Percentiles rank a stretch among this genome's conserved stretches.
Conservation (phyloP, 768 basidiomycete species). For the Calocera viscosa region DNA sequence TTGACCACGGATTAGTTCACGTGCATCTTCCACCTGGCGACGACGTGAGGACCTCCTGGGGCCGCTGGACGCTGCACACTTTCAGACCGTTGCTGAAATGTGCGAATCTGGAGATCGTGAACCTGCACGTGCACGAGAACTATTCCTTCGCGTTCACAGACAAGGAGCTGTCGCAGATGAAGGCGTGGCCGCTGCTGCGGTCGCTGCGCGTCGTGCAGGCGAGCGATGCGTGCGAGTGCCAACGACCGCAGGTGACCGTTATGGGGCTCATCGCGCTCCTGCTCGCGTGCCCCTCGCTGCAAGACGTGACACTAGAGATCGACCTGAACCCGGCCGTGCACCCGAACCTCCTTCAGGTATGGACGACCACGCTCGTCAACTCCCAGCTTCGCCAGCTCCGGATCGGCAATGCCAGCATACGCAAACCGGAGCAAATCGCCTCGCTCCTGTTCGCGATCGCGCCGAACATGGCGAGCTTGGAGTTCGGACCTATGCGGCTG, state of each 20-base stretch:
- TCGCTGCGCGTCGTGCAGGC: not conserved
- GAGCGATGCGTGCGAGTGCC: not conserved
- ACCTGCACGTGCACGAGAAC: not conserved
- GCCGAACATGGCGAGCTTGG: not conserved
- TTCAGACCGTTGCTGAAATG: not conserved
- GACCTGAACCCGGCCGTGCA: not conserved
- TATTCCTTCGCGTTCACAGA: not conserved
- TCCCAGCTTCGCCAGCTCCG: not conserved
- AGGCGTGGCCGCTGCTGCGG: not conserved
- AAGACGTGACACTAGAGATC: not conserved
- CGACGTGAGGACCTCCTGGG: not conserved
- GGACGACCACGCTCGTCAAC: not conserved
- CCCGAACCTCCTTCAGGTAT: not conserved
- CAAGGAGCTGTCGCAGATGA: not conserved
- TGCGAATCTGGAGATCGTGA: not conserved
- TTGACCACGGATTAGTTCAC: not conserved
- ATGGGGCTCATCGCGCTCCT: not conserved
- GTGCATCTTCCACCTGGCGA: not conserved
- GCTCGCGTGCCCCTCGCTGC: not conserved
- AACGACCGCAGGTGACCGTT: not conserved
- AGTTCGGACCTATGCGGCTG: not conserved
- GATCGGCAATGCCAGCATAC: not conserved
- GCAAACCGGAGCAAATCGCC: not conserved
- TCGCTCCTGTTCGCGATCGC: not conserved
- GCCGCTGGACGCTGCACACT: not conserved